Conservation (phyloP, 2,329 filamentous ascomycete species). For the Exophiala sideris region DNA sequence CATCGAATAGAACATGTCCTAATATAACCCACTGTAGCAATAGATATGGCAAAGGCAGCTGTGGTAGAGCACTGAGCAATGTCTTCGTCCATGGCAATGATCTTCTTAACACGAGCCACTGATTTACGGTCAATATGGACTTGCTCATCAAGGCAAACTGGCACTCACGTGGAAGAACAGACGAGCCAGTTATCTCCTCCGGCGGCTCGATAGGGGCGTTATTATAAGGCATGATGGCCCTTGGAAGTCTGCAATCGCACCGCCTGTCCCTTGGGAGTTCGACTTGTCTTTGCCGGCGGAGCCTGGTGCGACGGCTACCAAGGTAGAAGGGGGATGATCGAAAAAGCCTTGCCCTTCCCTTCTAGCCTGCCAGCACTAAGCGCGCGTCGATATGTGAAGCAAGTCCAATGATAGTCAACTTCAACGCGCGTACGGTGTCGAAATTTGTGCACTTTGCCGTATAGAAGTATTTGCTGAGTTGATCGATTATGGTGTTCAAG, state of each 20-base stretch:
- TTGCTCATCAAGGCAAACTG: not conserved
- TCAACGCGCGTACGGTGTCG: too few relatives aligned
- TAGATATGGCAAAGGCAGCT: slow-evolving; percentile 86
- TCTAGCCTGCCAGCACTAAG: too few relatives aligned
- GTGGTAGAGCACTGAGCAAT: slow-evolving; percentile 86
- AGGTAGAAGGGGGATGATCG: too few relatives aligned
- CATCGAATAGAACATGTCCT: not conserved
- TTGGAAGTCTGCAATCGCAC: too few relatives aligned
- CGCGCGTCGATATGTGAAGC: too few relatives aligned
- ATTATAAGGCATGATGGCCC: slow-evolving; percentile 75
- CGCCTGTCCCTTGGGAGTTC: too few relatives aligned
- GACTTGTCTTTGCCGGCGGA: too few relatives aligned
- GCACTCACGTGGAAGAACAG: slow-evolving; percentile 75
- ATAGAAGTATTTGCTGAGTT: not conserved
- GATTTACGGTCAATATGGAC: slow-evolving; percentile 21
- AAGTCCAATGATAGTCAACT: too few relatives aligned
- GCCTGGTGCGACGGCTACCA: too few relatives aligned
- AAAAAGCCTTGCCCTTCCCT: too few relatives aligned
- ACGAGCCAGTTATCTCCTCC: slow-evolving; percentile 79
- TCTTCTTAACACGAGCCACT: slow-evolving; percentile 96
- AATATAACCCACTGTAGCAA: slow-evolving; percentile 67
- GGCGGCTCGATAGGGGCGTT: slow-evolving; percentile 75
- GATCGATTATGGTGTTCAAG: not conserved
- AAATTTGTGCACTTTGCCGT: not conserved
- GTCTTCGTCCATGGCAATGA: slow-evolving; percentile 83